Conservation (phyloP, 163 green algal genomes). For the Coccomyxa subellipsoidea region DNA sequence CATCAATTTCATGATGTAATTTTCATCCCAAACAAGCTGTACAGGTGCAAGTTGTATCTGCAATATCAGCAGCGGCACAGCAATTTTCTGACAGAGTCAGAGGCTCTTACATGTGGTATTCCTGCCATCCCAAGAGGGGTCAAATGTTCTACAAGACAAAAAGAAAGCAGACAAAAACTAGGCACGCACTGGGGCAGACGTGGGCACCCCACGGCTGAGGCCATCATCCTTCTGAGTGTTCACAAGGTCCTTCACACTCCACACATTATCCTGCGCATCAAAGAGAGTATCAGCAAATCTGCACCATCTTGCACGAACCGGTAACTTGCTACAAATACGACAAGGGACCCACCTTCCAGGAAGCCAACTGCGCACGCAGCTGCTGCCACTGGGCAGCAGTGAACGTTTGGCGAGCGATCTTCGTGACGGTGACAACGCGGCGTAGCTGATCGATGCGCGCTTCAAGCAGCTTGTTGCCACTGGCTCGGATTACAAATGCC, state of each 20-base stretch:
- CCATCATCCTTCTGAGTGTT: neutral
- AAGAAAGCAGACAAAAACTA: neutral
- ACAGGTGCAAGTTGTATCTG: too few relatives aligned
- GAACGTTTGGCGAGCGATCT: constrained; percentile 38
- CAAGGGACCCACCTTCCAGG: constrained; percentile 21
- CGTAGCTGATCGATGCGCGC: constrained; percentile 44
- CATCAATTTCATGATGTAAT: too few relatives aligned
- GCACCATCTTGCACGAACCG: too few relatives aligned
- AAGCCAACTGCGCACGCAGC: constrained; percentile 29
- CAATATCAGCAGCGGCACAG: too few relatives aligned
- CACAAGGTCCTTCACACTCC: neutral
- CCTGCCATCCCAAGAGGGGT: too few relatives aligned
- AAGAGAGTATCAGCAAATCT: neutral
- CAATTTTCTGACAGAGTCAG: too few relatives aligned
- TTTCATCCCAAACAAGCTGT: too few relatives aligned
- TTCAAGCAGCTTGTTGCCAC: constrained; percentile 50
- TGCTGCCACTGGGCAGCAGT: constrained; percentile 30
- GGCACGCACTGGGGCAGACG: neutral
- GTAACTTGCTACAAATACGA: neutral
- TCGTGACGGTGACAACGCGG: constrained; percentile 19
- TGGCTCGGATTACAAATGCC: constrained; percentile 44
- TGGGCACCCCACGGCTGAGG: neutral
- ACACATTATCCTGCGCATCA: constrained; percentile 1
- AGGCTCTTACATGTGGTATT: too few relatives aligned
- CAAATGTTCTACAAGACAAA: too few relatives aligned